Percentiles rank a stretch among this genome's conserved stretches.
phyloP scores from a whole-genome alignment of 139 green algal species.

The Picochlorum sp. region DNA sequence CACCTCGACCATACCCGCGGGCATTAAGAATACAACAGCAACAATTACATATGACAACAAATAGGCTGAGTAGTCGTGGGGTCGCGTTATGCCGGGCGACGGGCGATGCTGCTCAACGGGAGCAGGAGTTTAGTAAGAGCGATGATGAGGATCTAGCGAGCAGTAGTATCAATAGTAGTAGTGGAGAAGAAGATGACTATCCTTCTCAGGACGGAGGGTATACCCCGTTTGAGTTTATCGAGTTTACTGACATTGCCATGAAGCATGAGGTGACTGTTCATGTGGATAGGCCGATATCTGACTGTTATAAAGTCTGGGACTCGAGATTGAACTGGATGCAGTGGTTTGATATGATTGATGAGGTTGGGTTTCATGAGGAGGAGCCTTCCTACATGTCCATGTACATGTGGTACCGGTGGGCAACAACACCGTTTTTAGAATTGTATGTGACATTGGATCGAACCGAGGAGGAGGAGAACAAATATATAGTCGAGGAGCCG shows the following conservation, averaged over 20 bases:
- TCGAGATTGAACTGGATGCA: constrained; percentile 31
- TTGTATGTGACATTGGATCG: constrained; percentile 26
- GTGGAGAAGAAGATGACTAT: too few relatives aligned
- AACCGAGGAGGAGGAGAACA: constrained; percentile 21
- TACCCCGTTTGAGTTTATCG: constrained; percentile 33
- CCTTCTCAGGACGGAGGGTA: constrained; percentile 5
- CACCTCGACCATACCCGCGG: too few relatives aligned
- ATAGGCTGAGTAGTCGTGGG: too few relatives aligned
- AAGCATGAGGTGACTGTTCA: constrained; percentile 23
- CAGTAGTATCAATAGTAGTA: too few relatives aligned
- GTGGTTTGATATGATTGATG: constrained; percentile 38
- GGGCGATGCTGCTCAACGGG: too few relatives aligned
- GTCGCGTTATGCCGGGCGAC: too few relatives aligned
- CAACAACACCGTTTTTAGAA: constrained; percentile 33
- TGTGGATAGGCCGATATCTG: constrained; percentile 18
- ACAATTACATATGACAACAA: too few relatives aligned
- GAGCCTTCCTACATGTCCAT: constrained; percentile 15
- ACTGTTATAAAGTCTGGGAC: constrained; percentile 27
- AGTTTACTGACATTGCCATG: constrained; percentile 23
- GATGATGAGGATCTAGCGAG: too few relatives aligned
- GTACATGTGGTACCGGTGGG: constrained; percentile 34
- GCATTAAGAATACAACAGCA: too few relatives aligned
- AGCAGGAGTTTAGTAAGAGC: too few relatives aligned
- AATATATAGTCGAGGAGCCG: constrained; percentile 32
- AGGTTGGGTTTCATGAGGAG: constrained; percentile 28